Evolutionary conservation across 208 protist species (phyloP), one percentile per base, ranked within the genome.

Genomic region (Tetramitus jugosus): DNA sequence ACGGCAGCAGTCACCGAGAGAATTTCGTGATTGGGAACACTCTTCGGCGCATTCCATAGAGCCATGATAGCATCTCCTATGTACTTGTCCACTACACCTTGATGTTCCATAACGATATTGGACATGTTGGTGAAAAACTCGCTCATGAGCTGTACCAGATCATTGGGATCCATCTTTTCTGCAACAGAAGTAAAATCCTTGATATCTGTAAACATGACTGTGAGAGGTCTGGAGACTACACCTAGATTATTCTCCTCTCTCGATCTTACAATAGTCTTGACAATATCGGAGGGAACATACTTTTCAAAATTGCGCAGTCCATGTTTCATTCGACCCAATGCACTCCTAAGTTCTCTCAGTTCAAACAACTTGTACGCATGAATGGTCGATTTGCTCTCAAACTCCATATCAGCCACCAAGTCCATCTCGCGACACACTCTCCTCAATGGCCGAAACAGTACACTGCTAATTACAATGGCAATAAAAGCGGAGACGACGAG

Each of bases 151-250:
- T 35, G 20, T 1, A 77, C 3, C 2, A 60, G 23, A 17, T 45
- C n/a, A 8, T 60, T 4, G 23, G 39, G 3, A 53, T 17, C 8
- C 4, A 23, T 26, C 1, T 35, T 62, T 37, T 77, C 74, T 35
- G 74, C 23, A 39, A 77, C 37, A 4, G 43, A 62, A 39, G 74
- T 77, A 37, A 77, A 77, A 39, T 49, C 43, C 14, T 8, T 29
- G 53, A 77, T 62, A 77, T 77, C 74, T 7, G 29, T 39, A 37
- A 77, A 77, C n/a, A 77, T 37, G 7, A 77, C 20, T 37, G 67
- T 37, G 4, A 26, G 31, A 14, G 2, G 8, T 7, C 26, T 26
- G 17, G 7, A 37, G 1, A 46, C 26, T 23, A 71, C 39, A 31
- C 40, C 65, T 17, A 71, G 3, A 49, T 71, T 42, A 29, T 35